A percentile compares a stretch with the other conserved stretches of the same genome.
Evolutionary conservation across 2,329 filamentous ascomycete genomes (phyloP).

Genomic region (Beauveria medogensis): DNA sequence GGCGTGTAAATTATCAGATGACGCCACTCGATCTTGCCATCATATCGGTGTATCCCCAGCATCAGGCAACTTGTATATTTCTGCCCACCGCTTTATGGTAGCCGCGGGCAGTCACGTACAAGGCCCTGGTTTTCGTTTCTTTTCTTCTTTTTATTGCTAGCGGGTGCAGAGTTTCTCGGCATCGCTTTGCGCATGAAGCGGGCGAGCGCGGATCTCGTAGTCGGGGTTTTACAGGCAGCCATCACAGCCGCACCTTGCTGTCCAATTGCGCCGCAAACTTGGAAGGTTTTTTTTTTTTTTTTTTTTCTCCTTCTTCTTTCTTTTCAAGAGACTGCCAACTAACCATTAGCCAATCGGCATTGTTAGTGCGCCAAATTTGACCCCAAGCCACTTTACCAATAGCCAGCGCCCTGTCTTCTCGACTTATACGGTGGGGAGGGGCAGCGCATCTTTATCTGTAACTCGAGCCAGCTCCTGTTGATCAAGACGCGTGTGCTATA

Average conservation of each 20-base stretch:
- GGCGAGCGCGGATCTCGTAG: not conserved
- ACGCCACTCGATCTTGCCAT: not conserved
- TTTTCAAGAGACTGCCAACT: too few species aligned
- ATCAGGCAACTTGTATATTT: not conserved
- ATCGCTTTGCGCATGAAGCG: not conserved
- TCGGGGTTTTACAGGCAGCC: not conserved
- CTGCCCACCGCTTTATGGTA: not conserved
- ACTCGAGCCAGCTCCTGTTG: too few species aligned
- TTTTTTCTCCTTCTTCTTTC: too few species aligned
- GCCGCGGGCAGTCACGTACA: not conserved
- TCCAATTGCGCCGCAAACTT: constrained; percentile 1
- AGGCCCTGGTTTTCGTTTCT: constrained; percentile 34
- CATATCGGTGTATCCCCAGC: not conserved
- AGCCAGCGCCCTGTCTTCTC: too few species aligned
- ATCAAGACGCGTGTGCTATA: too few species aligned
- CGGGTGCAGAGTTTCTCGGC: not conserved
- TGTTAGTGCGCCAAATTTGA: too few species aligned
- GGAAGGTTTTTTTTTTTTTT: too few species aligned
- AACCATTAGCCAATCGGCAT: too few species aligned
- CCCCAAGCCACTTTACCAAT: too few species aligned
- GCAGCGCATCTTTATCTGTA: too few species aligned
- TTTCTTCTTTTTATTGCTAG: constrained; percentile 42
- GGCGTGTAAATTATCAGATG: not conserved
- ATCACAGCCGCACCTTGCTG: constrained; percentile 10
- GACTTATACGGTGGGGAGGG: too few species aligned